These are phyloP conservation scores for Fusarium kyushuense DNA, from an alignment of 2,329 filamentous ascomycete species.

Conservation along the genomic window DNA sequence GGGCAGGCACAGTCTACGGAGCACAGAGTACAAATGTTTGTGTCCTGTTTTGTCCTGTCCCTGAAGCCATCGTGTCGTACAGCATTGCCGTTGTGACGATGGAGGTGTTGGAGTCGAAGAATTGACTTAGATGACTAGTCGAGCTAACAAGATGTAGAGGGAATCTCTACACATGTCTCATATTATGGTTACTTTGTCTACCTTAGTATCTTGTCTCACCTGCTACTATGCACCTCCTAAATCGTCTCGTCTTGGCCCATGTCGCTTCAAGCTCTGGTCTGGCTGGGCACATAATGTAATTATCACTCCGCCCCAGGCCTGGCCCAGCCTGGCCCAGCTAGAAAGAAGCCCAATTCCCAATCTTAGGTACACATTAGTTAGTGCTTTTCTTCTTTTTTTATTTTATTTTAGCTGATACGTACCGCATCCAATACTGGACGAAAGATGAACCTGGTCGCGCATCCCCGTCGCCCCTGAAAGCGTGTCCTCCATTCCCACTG, in stretches of 20 bases:
- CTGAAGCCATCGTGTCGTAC: conserved; percentile 18
- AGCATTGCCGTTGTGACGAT: conserved; percentile 12
- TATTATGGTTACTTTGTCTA: conserved; percentile 18
- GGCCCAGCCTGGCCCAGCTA: neutral
- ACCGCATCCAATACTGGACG: conserved; percentile 17
- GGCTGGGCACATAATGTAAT: conserved; percentile 1
- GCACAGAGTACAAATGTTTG: conserved; percentile 2
- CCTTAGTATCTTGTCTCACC: conserved; percentile 1
- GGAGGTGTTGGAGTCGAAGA: conserved; percentile 2
- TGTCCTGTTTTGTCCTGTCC: conserved; percentile 1
- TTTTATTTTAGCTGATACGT: conserved; percentile 14
- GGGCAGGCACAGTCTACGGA: conserved; percentile 12
- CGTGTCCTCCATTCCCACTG: conserved; percentile 38
- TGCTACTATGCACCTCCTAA: conserved; percentile 6
- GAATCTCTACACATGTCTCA: conserved; percentile 14
- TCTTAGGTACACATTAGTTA: conserved; percentile 22
- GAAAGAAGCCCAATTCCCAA: conserved; percentile 36
- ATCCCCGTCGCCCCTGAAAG: conserved; percentile 44
- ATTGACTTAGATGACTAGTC: conserved; percentile 1
- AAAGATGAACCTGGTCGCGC: conserved; percentile 39
- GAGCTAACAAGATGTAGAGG: conserved; percentile 1
- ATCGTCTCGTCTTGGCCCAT: conserved; percentile 26
- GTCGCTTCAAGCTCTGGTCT: conserved; percentile 30
- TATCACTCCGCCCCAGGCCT: conserved; percentile 29
- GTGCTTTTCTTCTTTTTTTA: conserved; percentile 27